These are phyloP conservation scores for Sporothrix schenckii DNA, from an alignment of 2,329 filamentous ascomycete species.

Conservation along the genomic window DNA sequence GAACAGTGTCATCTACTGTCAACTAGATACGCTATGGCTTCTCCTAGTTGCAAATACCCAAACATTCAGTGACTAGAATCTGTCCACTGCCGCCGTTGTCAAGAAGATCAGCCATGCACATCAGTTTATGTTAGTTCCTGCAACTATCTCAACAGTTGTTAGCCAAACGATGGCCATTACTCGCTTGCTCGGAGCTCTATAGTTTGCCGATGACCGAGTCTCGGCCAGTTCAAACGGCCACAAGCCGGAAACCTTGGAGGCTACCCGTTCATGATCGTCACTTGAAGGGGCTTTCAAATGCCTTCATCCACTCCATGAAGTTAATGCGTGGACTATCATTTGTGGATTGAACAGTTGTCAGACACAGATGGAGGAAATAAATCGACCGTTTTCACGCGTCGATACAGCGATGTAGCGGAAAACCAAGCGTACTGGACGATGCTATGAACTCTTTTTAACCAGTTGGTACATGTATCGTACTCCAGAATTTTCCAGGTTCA, in stretches of 20 bases:
- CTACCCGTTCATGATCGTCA: not conserved
- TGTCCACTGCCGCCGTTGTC: too few species aligned
- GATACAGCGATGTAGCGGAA: not conserved
- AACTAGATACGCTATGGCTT: not conserved
- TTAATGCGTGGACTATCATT: not conserved
- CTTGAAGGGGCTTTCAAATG: not conserved
- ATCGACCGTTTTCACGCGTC: not conserved
- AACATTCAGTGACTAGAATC: not conserved
- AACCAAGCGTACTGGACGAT: too few species aligned
- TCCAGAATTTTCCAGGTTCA: too few species aligned
- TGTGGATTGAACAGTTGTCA: too few species aligned
- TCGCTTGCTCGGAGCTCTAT: slow-evolving; percentile 9
- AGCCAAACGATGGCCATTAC: not conserved
- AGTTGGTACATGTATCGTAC: too few species aligned
- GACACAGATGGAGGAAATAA: too few species aligned
- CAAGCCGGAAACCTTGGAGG: not conserved
- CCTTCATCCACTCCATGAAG: not conserved
- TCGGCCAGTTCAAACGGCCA: not conserved
- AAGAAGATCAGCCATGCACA: not conserved
- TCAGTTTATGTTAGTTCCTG: not conserved
- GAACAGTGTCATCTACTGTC: not conserved
- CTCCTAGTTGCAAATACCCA: not conserved
- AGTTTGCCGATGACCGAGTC: not conserved
- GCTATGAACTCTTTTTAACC: too few species aligned
- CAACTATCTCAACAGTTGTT: not conserved